phyloP scores from a whole-genome alignment of 345 rosid species.

The Excoecaria cochinchinensis region DNA sequence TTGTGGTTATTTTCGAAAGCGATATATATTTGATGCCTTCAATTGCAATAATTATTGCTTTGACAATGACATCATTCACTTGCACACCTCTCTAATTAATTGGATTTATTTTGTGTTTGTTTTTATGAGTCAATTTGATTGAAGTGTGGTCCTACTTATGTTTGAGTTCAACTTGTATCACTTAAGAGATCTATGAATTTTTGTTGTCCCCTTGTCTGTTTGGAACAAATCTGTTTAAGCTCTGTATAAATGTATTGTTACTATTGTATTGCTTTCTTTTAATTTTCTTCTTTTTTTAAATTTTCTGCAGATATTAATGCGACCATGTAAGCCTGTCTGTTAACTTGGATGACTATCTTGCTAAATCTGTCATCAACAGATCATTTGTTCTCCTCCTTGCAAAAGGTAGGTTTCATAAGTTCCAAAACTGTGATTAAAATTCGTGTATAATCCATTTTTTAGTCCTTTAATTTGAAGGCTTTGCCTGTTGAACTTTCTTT shows the following conservation, averaged over 20 bases:
- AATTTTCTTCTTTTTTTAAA: neutral
- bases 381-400: neutral
- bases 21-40: neutral
- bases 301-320: slow-evolving; percentile 1
- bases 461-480: neutral
- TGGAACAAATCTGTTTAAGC: neutral
- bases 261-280: too few species aligned
- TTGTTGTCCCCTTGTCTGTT: neutral
- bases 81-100: neutral
- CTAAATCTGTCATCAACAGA: neutral
- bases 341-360: neutral
- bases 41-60: neutral
- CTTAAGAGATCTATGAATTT: neutral
- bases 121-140: neutral
- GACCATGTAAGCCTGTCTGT: slow-evolving; percentile 7
- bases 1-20: neutral
- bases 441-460: neutral
- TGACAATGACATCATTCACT: neutral
- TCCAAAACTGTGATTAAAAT: neutral
- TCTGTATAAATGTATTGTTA: too few species aligned
- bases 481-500: neutral
- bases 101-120: neutral
- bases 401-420: neutral
- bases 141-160: neutral
- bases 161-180: neutral